Evolutionary conservation across 2,329 filamentous ascomycete species (phyloP), one percentile per base, ranked within the genome.

Genomic region (Myriosclerotinia scirpicola): DNA sequence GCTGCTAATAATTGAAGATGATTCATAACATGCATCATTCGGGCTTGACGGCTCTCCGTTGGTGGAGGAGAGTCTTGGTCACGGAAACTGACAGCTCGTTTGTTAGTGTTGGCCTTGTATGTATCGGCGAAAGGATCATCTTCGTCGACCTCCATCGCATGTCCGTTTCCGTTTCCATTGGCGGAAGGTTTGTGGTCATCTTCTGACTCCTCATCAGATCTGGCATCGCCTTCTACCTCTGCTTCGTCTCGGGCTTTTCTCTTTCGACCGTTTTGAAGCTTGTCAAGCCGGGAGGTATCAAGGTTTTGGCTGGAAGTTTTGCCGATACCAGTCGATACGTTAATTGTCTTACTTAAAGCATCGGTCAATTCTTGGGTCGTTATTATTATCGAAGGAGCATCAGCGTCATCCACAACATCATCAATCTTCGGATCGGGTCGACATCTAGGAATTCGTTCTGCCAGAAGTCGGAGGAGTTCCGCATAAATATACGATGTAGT

Each of bases 401-500:
- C 72, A 64, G 40, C 71, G 71, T 52, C 62, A 30, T 75, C 74
- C 42, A 78, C 72, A 62, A 78, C 73, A 5, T 82, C 77, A 62
- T 84, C 82, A 17, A 84, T 79, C 9, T 78, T 78, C 17, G 83
- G 78, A 69, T 89, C 84, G 55, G 83, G 79, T 66, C 86, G 88
- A 75, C 92, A 96, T 61, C 87, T 84, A 2, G 85, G 80, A 3
- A 90, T 81, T 73, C 90, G 86, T 38, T 84, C 83, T 70, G 94
- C 92, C 56, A 97, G 78, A 11, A 87, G 83, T 63, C 85, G 83
- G 15, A 98, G 82, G 22, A 96, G 81, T 17, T 87, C 85, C 48
- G 85, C 86, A 75, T 97, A 98, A 1, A 98, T 87, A 68, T 89
- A 84, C 0, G 90, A 88, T 1, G 93, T 96, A 1, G 85, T 87